Base-by-base conservation (phyloP, 2,329 filamentous ascomycete species). In the Phialophora chinensis region DNA sequence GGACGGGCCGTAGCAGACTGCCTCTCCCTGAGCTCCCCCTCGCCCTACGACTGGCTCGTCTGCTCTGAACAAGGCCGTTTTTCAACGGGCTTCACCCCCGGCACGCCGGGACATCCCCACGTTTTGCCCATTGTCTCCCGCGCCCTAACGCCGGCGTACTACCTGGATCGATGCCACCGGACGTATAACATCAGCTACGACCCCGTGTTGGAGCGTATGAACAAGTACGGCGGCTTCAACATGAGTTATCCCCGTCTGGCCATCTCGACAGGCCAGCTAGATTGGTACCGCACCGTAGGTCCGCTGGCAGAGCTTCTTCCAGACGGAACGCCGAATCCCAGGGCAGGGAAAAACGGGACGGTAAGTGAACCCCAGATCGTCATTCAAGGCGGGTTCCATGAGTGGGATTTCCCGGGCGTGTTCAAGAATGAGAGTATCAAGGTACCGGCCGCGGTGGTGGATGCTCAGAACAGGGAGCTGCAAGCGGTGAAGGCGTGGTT, bases 241-340 rank as follows among this genome's bases (percentile, higher is more conserved):
- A 88, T 95, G 72, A 85, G 85, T 56, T 92, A 92, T 74, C 86
- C 89, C 0, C 88, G 92, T 1, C 85, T 96, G 0, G 92, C 92
- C 2, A 85, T 91, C 58, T 81, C 96, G 50, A 91, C 93, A 67
- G 91, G 91, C 27, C 85, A 91, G 68, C 86, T 86, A 62, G 92
- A 96, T 74, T 91, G 91, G 0, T 96, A 92, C 92, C 85, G 89
- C 20, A 86, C 87, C 0, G 90, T 90, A 0, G 90, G 89, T 0
- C 87, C 90, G 0, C 88, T 93, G 60, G 88, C 87, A 0, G 56
- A 62, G 53, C 44, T 50, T 35, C 31, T 64, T n/a, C 44, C 35
- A 29, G 27, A 59, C 54, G 56, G 29, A 10, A 38, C 44, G 27
- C 47, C 54, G 20, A 52, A 42, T n/a, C 62, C 62, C 5, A 53